A percentile compares a stretch with the other conserved stretches of the same genome.
Evolutionary conservation across 345 rosid genomes (phyloP).

Genomic region (Acer saccharum): DNA sequence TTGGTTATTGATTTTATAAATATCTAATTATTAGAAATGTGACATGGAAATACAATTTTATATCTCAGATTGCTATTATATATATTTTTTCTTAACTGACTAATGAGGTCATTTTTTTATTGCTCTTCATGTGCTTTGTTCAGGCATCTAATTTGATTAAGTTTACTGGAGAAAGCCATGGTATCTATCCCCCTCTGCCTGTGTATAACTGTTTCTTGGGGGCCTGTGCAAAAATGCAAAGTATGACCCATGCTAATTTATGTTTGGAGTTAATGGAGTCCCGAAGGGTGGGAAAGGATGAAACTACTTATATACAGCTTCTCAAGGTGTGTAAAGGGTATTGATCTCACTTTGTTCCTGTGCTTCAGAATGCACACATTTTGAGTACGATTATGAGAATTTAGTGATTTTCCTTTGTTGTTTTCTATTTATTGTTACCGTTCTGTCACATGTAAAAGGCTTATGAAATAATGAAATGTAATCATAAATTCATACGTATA

Average conservation of each 20-base stretch:
- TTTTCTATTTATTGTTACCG: neutral
- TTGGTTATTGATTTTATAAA: conserved; percentile 2
- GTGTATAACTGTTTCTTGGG: conserved; percentile 64
- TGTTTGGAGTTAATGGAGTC: conserved; percentile 89
- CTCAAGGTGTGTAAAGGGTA: conserved; percentile 60
- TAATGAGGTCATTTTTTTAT: conserved; percentile 1
- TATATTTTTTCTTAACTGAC: conserved; percentile 7
- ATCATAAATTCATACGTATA: neutral
- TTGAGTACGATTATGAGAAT: conserved; percentile 7
- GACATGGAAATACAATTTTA: neutral
- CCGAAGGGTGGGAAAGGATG: conserved; percentile 66
- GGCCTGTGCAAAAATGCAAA: conserved; percentile 49
- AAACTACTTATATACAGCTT: conserved; percentile 65
- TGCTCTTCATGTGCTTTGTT: conserved; percentile 24
- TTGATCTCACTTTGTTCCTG: conserved; percentile 11
- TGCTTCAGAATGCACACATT: neutral
- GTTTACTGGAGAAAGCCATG: conserved; percentile 50
- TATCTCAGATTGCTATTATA: conserved; percentile 1
- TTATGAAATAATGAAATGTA: neutral
- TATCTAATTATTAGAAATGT: neutral
- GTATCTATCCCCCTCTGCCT: conserved; percentile 44
- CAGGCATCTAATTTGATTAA: conserved; percentile 70
- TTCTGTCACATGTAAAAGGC: neutral
- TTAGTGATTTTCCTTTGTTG: neutral
- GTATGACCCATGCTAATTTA: conserved; percentile 41